A percentile compares a stretch with the other conserved stretches of the same genome.
phyloP scores from a whole-genome alignment of 495 filamentous ascomycete genomes.

The Schizothecium vesticola region DNA sequence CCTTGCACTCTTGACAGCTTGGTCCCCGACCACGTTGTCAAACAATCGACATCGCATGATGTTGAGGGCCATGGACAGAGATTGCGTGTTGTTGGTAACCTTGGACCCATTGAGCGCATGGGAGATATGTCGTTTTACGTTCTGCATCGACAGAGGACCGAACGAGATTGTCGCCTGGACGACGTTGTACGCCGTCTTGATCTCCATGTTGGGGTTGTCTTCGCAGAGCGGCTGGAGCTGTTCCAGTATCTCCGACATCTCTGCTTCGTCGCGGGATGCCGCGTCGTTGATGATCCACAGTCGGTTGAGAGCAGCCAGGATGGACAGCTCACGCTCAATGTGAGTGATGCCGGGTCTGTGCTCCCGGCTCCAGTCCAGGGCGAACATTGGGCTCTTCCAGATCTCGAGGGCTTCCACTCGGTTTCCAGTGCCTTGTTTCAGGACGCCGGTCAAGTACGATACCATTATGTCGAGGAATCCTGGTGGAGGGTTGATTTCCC shows the following conservation, averaged over 20 bases:
- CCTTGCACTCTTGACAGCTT: conserved; percentile 80
- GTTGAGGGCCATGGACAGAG: conserved; percentile 73
- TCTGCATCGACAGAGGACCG: conserved; percentile 54
- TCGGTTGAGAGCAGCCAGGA: conserved; percentile 75
- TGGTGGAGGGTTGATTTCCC: conserved; percentile 25
- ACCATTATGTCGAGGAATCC: conserved; percentile 36
- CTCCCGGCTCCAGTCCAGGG: conserved; percentile 39
- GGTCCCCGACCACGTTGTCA: conserved; percentile 75
- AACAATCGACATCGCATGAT: conserved; percentile 87
- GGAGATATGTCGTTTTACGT: conserved; percentile 73
- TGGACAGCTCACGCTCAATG: conserved; percentile 62
- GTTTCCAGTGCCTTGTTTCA: conserved; percentile 73
- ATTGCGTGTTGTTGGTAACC: conserved; percentile 64
- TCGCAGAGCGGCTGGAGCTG: conserved; percentile 62
- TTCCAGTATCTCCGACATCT: conserved; percentile 53
- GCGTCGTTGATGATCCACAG: conserved; percentile 75
- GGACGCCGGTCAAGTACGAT: conserved; percentile 68
- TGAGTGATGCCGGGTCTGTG: conserved; percentile 38
- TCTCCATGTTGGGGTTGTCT: conserved; percentile 62
- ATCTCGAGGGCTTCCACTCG: conserved; percentile 58
- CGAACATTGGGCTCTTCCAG: conserved; percentile 58
- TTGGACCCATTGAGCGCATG: conserved; percentile 47
- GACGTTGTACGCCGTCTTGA: conserved; percentile 73
- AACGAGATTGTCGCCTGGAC: conserved; percentile 62
- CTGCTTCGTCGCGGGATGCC: conserved; percentile 42